A percentile compares a stretch with the other conserved stretches of the same genome.
These are phyloP conservation scores for Solanum appendiculatum DNA, from an alignment of 257 asterid species.

Conservation along the genomic window DNA sequence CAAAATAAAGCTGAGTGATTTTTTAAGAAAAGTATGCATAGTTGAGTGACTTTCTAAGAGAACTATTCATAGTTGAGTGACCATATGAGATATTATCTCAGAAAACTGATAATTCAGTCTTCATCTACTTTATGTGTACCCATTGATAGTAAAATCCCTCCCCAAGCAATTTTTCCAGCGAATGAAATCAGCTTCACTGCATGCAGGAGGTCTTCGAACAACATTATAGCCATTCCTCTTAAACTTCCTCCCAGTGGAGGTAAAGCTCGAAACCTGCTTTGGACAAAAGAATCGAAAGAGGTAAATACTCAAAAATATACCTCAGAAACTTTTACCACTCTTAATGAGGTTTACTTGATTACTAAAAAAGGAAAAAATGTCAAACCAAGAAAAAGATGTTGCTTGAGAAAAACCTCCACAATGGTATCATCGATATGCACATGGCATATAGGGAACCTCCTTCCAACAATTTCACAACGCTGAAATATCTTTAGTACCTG, in stretches of 20 bases:
- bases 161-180: conserved; percentile 26
- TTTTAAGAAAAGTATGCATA: too few relatives aligned
- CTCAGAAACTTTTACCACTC: neutral
- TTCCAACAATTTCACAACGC: conserved; percentile 14
- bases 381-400: neutral
- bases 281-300: neutral
- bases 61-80: too few relatives aligned
- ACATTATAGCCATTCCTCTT: neutral
- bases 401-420: conserved; percentile 10
- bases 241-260: conserved; percentile 8
- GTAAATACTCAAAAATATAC: neutral
- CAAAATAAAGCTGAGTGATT: too few relatives aligned
- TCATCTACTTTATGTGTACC: conserved; percentile 2
- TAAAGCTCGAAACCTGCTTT: conserved; percentile 23
- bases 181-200: conserved; percentile 10
- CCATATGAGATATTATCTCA: too few relatives aligned
- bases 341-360: neutral
- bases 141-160: conserved; percentile 25
- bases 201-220: conserved; percentile 7
- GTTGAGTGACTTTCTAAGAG: too few relatives aligned
- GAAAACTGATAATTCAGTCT: neutral
- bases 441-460: conserved; percentile 22
- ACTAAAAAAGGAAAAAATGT: neutral
- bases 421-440: conserved; percentile 16
- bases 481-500: conserved; percentile 16